Base-by-base conservation (phyloP, 495 filamentous ascomycete genomes). In the Neurospora cerealis region DNA sequence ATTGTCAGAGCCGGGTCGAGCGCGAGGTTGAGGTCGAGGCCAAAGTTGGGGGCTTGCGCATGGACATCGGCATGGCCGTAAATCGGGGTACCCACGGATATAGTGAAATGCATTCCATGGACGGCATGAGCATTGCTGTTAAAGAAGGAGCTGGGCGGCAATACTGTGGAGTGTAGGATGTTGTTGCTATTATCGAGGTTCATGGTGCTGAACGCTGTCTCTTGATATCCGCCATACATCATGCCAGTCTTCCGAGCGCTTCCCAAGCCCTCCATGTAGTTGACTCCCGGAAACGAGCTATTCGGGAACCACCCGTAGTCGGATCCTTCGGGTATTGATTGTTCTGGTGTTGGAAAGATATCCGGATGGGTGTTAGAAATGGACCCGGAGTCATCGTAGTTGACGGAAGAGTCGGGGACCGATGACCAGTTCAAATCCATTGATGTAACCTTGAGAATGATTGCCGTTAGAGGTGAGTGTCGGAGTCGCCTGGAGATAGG, bases 81-180 rank as follows among this genome's bases (percentile, higher is more conserved):
- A 0, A 34, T 4, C 13, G 11, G 24, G 54, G 28, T 19, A 0
- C 13, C 3, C 1, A 4, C 3, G 2, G 6, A 3, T 0, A 62
- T 0, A 0, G 0, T 8, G 11, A 13, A 62, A 32, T 19, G 1
- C 15, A 8, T 17, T 0, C 28, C 54, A 8, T 32, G 5, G 6
- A 62, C 13, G 24, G 0, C 24, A 0, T 3, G 13, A 15, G 2
- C 0, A 1, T 9, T 9, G 0, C 24, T 36, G 54, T 34, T 34
- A 2, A 66, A 9, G 1, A 6, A 36, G 7, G 28, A 36, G 3
- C 28, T 0, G 0, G 28, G 7, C 0, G 28, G 54, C 6, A 5
- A 19, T 0, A 8, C 3, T 19, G 1, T 0, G 28, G 5, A 19
- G 6, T 0, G 54, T 0, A 9, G 13, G 28, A 3, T 0, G 0